A percentile compares a stretch with the other conserved stretches of the same genome.
phyloP scores from a whole-genome alignment of 163 green algal genomes.

The Coccomyxa subellipsoidea region DNA sequence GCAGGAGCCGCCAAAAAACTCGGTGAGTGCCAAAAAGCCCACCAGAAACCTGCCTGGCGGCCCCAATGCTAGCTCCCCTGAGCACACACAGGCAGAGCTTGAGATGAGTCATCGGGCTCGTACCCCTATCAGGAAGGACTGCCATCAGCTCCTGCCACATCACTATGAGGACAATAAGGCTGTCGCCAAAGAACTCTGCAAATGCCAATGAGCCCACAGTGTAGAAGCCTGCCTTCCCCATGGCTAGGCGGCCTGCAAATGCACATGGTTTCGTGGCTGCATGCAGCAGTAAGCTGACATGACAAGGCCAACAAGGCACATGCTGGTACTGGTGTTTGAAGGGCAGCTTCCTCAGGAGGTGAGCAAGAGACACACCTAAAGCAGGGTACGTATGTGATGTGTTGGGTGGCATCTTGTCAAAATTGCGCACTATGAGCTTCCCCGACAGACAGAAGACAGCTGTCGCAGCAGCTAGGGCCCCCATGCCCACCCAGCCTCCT shows the following conservation, averaged over 20 bases:
- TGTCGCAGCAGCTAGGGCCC: conserved; percentile 4
- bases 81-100: neutral
- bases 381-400: conserved; percentile 35
- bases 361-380: conserved; percentile 20
- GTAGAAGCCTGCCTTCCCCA: conserved; percentile 1
- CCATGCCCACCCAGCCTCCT: conserved; percentile 36
- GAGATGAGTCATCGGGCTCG: neutral
- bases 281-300: neutral
- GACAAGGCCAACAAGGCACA: neutral
- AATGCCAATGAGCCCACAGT: conserved; percentile 33
- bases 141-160: conserved; percentile 39
- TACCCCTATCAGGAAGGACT: neutral
- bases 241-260: neutral
- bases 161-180: conserved; percentile 40
- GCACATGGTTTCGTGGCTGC: neutral
- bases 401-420: conserved; percentile 29
- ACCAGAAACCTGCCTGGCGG: conserved; percentile 28
- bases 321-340: neutral
- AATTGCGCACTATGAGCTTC: conserved; percentile 35
- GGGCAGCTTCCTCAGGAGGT: neutral
- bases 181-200: conserved; percentile 41
- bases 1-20: conserved; percentile 42
- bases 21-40: conserved; percentile 29
- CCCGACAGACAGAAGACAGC: conserved; percentile 35
- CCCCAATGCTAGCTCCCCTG: conserved; percentile 24